These are phyloP conservation scores for Nicotiana otophora DNA, from an alignment of 257 asterid genomes.

Conservation along the genomic window DNA sequence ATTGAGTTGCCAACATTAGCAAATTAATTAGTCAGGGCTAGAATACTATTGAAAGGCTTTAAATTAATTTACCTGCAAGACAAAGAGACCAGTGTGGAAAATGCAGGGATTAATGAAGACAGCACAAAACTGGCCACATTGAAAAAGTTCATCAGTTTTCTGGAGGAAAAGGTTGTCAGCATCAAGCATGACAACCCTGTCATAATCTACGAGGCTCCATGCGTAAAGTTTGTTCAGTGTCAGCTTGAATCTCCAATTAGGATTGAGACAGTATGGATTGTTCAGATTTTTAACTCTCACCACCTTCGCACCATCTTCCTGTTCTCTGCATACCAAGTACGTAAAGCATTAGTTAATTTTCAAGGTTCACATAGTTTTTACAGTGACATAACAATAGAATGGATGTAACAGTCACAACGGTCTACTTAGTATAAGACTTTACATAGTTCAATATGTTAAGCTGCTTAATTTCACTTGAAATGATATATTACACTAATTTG, in stretches of 20 bases:
- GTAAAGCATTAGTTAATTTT: neutral
- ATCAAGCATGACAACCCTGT: constrained; percentile 86
- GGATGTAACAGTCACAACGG: neutral
- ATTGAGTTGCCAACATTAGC: neutral
- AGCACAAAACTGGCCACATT: constrained; percentile 87
- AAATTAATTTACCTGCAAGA: constrained; percentile 53
- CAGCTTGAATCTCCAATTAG: constrained; percentile 63
- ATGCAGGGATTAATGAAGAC: constrained; percentile 94
- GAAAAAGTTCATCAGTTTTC: constrained; percentile 76
- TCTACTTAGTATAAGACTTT: neutral
- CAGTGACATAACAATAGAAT: neutral
- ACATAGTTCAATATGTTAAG: neutral
- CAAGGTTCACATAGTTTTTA: neutral
- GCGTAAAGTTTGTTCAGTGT: constrained; percentile 83
- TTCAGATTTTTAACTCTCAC: constrained; percentile 58
- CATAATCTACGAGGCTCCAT: constrained; percentile 83
- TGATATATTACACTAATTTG: no score
- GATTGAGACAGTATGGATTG: constrained; percentile 54
- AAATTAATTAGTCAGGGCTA: neutral
- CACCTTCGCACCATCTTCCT: constrained; percentile 76
- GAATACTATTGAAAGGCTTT: neutral
- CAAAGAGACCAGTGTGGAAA: constrained; percentile 94
- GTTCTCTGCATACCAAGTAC: constrained; percentile 31
- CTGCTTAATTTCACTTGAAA: neutral
- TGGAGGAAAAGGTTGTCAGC: constrained; percentile 84